phyloP scores from a whole-genome alignment of 2,329 filamentous ascomycete genomes.

The Lanzia echinophila region DNA sequence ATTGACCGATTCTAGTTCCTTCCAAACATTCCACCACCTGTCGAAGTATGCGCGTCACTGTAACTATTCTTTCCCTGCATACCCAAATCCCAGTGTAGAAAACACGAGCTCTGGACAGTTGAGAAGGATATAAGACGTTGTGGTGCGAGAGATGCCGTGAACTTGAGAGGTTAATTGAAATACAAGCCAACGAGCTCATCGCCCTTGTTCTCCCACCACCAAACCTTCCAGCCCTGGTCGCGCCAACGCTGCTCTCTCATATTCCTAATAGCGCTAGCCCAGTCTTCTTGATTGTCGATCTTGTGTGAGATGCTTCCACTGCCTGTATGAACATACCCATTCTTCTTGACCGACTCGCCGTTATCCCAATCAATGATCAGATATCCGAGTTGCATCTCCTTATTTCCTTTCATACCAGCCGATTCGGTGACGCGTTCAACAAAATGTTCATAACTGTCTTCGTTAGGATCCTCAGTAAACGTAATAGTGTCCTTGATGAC shows the following conservation, averaged over 20 bases:
- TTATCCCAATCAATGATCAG: background rate
- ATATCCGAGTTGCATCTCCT: background rate
- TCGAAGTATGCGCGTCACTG: slow-evolving; percentile 31
- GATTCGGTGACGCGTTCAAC: background rate
- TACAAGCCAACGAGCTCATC: background rate
- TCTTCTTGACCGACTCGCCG: background rate
- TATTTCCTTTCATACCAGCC: background rate
- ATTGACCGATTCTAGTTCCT: slow-evolving; percentile 31
- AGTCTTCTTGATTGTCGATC: background rate
- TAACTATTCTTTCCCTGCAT: slow-evolving; percentile 30
- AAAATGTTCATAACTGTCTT: background rate
- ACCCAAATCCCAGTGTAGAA: slow-evolving; percentile 26
- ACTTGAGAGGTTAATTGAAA: slow-evolving; percentile 22
- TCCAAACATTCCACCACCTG: slow-evolving; percentile 30
- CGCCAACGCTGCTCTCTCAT: background rate
- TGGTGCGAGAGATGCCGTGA: slow-evolving; percentile 32
- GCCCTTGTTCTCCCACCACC: background rate
- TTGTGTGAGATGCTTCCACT: background rate
- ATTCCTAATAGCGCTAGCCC: background rate
- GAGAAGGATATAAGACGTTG: slow-evolving; percentile 29
- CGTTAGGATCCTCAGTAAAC: background rate
- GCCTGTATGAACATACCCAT: background rate
- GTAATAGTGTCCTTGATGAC: background rate
- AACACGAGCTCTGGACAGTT: slow-evolving; percentile 28
- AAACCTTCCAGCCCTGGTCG: background rate